Evolutionary conservation across 305 asterid genomes (phyloP).

Genomic region (Fraxinus greggii): DNA sequence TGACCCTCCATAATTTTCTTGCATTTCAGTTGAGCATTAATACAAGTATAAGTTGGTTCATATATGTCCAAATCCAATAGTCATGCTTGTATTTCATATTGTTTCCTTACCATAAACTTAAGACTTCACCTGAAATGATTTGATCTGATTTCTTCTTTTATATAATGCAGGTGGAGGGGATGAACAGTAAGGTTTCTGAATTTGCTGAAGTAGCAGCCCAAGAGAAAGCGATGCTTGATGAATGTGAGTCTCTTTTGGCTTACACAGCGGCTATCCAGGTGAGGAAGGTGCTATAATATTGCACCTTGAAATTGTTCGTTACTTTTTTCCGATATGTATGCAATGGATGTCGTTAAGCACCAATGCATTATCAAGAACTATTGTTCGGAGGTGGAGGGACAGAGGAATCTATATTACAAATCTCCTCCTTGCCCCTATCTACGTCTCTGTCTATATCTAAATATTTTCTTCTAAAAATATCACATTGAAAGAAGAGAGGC

Average conservation of each 20-base stretch:
- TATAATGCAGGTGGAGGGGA: constrained; percentile 19
- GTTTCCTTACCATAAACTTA: neutral
- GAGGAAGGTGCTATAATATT: neutral
- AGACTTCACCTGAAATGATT: neutral
- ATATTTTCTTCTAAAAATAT: neutral
- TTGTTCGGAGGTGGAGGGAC: neutral
- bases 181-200: constrained; percentile 9
- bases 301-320: neutral
- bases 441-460: neutral
- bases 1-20: neutral
- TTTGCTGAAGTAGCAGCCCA: constrained; percentile 12
- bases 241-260: constrained; percentile 17
- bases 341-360: neutral
- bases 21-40: neutral
- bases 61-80: neutral
- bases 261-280: constrained; percentile 15
- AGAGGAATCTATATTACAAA: neutral
- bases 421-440: neutral
- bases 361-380: neutral
- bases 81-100: neutral
- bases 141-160: neutral
- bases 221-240: constrained; percentile 25
- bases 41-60: neutral
- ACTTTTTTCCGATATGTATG: neutral
- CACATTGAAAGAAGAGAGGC: neutral